Base-by-base conservation (phyloP, 805 yeast genomes). In the Nakazawaea ernobii region DNA sequence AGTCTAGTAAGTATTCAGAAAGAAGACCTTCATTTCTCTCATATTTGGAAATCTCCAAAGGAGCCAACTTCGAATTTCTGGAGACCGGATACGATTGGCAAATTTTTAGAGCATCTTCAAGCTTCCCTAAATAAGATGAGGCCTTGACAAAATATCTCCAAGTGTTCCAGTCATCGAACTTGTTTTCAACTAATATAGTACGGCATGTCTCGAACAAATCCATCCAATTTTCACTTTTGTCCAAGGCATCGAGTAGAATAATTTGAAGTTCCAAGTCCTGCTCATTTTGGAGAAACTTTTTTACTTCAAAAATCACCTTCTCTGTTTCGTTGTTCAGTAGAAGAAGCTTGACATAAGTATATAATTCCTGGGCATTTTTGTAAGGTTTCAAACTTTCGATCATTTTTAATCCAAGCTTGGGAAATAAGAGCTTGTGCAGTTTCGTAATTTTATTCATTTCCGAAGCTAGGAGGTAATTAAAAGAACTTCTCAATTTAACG, bases 81-180 rank as follows among this genome's bases (percentile, higher is more conserved):
- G 85, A 66, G 20, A 65, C 60, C 9, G 28, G 32, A 46, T 61
- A 62, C 9, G 60, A 50, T 1, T 51, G 29, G 11, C 77, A 60
- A n/a, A 67, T 52, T 2, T 53, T 38, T 1, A 52, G 11, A 1
- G 75, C 61, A 2, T 68, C 71, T 9, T 63, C 63, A 2, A 64
- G 43, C 46, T 62, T 55, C 10, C 56, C 63, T 20, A 74, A 52
- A 26, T 71, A 54, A 15, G 58, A 55, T 0, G 73, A 71, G 2
- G 90, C 66, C 39, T 69, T 65, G 17, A 79, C 71, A 43, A 76
- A 62, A 14, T 70, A 66, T 53, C 80, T 76, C 87, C 95, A 88
- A 35, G 89, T 79, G 48, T 78, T 76, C 70, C 79, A 91, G 60
- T 90, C 96, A 61, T 91, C 89, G 46, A 85, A 74, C 8, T 70